Percentiles rank a stretch among this genome's conserved stretches.
Evolutionary conservation across 768 basidiomycete genomes (phyloP).

Genomic region (Boletales sp.): DNA sequence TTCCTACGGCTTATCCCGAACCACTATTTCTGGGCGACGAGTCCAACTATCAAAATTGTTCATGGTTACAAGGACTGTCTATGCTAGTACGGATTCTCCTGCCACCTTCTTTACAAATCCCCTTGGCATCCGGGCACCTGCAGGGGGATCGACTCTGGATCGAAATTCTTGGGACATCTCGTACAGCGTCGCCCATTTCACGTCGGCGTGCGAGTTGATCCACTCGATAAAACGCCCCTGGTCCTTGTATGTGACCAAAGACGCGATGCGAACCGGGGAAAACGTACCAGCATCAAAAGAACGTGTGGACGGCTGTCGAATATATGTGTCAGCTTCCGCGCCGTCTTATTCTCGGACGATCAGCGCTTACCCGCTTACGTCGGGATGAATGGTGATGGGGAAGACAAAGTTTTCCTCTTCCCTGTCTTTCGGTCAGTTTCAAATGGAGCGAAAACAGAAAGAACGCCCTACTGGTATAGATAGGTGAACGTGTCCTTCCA

Average conservation of each 20-base stretch:
- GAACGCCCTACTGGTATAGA: conserved; percentile 46
- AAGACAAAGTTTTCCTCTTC: conserved; percentile 68
- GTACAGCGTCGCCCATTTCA: conserved; percentile 69
- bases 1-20: no score
- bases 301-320: conserved; percentile 58
- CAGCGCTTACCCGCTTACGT: conserved; percentile 60
- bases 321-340: neutral
- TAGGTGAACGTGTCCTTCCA: conserved; percentile 78
- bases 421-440: conserved; percentile 27
- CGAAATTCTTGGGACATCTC: conserved; percentile 66
- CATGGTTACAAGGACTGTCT: no score
- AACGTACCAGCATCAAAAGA: conserved; percentile 62
- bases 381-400: conserved; percentile 76
- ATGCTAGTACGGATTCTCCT: no score
- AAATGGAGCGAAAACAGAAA: neutral
- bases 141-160: conserved; percentile 42
- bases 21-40: no score
- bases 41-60: no score
- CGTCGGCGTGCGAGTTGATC: conserved; percentile 64
- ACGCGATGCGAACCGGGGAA: neutral
- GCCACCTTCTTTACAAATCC: conserved; percentile 27
- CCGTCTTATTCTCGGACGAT: neutral
- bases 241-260: neutral
- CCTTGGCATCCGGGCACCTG: conserved; percentile 54
- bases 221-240: conserved; percentile 73